Conservation (phyloP, 2,329 filamentous ascomycete genomes). For the Ceratocystis eucalypticola region DNA sequence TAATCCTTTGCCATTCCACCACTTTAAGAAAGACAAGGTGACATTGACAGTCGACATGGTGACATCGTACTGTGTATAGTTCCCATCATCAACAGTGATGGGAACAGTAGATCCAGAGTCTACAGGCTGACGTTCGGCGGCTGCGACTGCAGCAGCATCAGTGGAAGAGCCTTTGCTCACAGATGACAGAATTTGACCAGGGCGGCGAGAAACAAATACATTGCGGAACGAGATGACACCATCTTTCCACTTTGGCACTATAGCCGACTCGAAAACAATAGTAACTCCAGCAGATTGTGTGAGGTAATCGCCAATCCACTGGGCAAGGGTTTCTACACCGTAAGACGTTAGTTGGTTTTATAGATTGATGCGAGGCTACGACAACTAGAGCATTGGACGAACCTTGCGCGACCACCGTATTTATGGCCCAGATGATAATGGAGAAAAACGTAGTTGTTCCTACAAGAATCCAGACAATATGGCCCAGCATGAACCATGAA, state of each 20-base stretch:
- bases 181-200: conserved; percentile 65
- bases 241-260: conserved; percentile 89
- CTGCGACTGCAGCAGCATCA: conserved; percentile 72
- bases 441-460: conserved; percentile 97
- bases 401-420: conserved; percentile 93
- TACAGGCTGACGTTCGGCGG: conserved; percentile 49
- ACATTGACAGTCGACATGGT: conserved; percentile 94
- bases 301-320: conserved; percentile 89
- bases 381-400: conserved; percentile 23
- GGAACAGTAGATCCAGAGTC: conserved; percentile 28
- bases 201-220: conserved; percentile 84
- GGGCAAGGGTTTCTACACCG: conserved; percentile 68
- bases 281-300: conserved; percentile 87
- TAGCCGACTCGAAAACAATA: conserved; percentile 92
- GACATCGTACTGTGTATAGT: conserved; percentile 95
- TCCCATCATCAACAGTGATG: conserved; percentile 65
- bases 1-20: conserved; percentile 93
- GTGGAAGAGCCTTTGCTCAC: conserved; percentile 86
- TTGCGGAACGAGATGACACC: conserved; percentile 95
- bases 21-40: conserved; percentile 92
- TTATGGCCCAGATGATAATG: conserved; percentile 75
- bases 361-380: not conserved
- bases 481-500: conserved; percentile 88
- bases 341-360: not conserved
- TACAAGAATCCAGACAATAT: conserved; percentile 88